Base-by-base conservation (phyloP, 331 rosid genomes). In the Arachis monticola region DNA sequence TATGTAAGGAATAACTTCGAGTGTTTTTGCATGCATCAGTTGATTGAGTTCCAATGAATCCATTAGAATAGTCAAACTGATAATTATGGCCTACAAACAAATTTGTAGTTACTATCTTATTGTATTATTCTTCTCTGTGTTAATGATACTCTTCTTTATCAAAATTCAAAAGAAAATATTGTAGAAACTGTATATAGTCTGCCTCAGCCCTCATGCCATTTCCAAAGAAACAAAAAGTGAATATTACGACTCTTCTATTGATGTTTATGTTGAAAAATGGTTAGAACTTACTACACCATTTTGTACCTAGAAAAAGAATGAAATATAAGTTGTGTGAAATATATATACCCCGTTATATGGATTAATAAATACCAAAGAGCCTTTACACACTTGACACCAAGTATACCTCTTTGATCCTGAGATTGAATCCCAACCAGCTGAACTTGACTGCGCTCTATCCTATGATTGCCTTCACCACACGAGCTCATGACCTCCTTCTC, bases 241-340 rank as follows among this genome's bases (percentile, higher is more conserved):
- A 40, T 58, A 53, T 14, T 58, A 64, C 42, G 80, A 45, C 59
- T 13, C 17, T 11, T 57, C 12, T 55, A 59, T 27, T 65, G 9
- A 58, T 58, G 10, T 67, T 72, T 12, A n/a, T 72, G 62, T 44
- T 66, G 45, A 77, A 66, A 17, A 35, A 8, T 45, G n/a, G 58
- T 72, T 41, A 6, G 67, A 67, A 64, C 35, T 60, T 72, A 51
- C 69, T 61, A 11, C 72, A 35, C 68, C 60, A 31, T 71, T 81
- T 52, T 45, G 10, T 76, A 68, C 59, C 22, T 72, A 2, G 10
- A 70, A 65, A 53, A 22, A 11, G 65, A 60, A 73, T 66, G 47
- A 71, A 52, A 8, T 77, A 42, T 11, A 7, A 60, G 67, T 55
- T 46, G 17, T 59, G 50, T 81, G 67, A 48, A 65, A 76, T 40